Conservation (phyloP, 2,329 filamentous ascomycete genomes). For the Penicillium sp. region DNA sequence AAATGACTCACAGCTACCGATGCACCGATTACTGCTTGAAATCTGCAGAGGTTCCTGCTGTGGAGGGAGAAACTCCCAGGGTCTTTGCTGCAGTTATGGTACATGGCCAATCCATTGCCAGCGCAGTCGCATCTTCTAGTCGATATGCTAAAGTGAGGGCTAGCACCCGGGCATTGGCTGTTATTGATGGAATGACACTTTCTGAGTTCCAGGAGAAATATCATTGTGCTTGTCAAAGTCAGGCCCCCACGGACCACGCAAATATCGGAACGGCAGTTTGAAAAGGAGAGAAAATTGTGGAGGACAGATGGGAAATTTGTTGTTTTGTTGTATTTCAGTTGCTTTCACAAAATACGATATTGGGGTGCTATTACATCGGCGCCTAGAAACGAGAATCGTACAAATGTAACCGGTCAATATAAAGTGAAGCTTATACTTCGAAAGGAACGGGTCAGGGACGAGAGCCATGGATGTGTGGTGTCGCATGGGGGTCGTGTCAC, state of each 20-base stretch:
- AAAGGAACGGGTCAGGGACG: constrained; percentile 16
- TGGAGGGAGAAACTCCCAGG: constrained; percentile 47
- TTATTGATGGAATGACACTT: constrained; percentile 51
- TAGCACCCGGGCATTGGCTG: constrained; percentile 41
- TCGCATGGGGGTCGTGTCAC: constrained; percentile 24
- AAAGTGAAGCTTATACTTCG: neutral
- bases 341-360: neutral
- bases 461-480: constrained; percentile 11
- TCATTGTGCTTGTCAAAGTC: constrained; percentile 61
- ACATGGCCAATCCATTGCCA: constrained; percentile 67
- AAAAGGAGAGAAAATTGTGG: constrained; percentile 1
- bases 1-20: constrained; percentile 63
- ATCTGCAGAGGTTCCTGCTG: constrained; percentile 45
- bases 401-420: neutral
- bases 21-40: constrained; percentile 61
- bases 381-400: neutral
- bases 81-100: constrained; percentile 74
- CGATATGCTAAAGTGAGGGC: constrained; percentile 69
- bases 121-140: constrained; percentile 61
- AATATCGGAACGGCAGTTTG: constrained; percentile 35
- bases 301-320: neutral
- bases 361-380: neutral
- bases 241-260: constrained; percentile 5
- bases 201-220: constrained; percentile 62
- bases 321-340: neutral